Evolutionary conservation across 2,329 filamentous ascomycete species (phyloP), one percentile per base, ranked within the genome.

Genomic region (Alternaria longipes): DNA sequence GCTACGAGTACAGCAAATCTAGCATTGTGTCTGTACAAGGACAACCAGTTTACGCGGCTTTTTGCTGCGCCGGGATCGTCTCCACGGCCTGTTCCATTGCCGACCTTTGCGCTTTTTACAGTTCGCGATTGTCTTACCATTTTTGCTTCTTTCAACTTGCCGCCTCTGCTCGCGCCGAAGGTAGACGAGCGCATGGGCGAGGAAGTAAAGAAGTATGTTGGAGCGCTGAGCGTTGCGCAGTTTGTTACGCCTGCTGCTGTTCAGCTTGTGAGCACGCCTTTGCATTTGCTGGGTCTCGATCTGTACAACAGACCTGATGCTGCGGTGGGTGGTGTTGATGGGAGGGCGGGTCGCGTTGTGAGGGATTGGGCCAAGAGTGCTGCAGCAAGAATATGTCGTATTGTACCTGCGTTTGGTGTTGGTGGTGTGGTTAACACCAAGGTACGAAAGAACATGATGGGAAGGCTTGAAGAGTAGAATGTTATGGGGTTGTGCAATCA

Each of bases 91-190:
- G 90, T 97, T 0, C 89, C 91, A 0, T 79, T 88, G 32, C 83
- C 90, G 1, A 91, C 89, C 8, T 95, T 93, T 79, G 82, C 85
- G 1, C 87, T 97, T 59, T 97, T 97, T 83, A 89, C 91, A 3
- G 75, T 90, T 56, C 89, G 94, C 70, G 94, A 97, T 81, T 92
- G 90, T 79, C 81, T 97, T 63, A 97, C 94, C 53, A 93, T 97
- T 71, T 97, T 96, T 78, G 93, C 93, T 5, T 92, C 89, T 12
- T 98, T 97, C 85, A 97, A 97, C 76, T 82, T 97, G 2, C 94
- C 94, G 0, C 87, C 92, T 0, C 74, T 95, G 2, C 83, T 97
- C 9, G 92, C 91, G 0, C 92, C 93, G 0, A 79, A 82, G 6
- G 81, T 97, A 20, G 86, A 80, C 4, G 8, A 36, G 30, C 74